phyloP scores from a whole-genome alignment of 2,329 filamentous ascomycete species.

The Aspergillus carbonarius region DNA sequence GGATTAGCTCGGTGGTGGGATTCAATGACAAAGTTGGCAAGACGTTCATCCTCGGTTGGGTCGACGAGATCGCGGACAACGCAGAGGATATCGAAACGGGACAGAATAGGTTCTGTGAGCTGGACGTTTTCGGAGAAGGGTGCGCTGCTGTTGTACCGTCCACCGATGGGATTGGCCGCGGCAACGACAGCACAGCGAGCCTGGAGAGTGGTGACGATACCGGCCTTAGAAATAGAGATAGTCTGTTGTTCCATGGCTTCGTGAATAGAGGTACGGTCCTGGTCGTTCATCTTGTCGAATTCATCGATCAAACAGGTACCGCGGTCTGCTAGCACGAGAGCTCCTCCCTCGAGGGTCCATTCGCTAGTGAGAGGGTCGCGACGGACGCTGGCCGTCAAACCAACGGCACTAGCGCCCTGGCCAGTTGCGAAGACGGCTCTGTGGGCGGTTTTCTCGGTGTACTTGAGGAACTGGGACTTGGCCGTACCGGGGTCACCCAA shows the following conservation, averaged over 20 bases:
- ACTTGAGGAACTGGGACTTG: conserved; percentile 96
- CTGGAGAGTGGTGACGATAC: conserved; percentile 95
- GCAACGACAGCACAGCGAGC: conserved; percentile 95
- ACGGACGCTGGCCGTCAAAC: conserved; percentile 94
- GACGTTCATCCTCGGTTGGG: conserved; percentile 83
- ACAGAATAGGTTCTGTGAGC: conserved; percentile 93
- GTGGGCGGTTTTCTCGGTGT: conserved; percentile 95
- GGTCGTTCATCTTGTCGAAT: conserved; percentile 99
- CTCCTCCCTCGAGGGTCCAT: conserved; percentile 96
- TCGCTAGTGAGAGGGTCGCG: conserved; percentile 93
- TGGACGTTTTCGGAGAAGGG: conserved; percentile 97
- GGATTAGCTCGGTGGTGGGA: conserved; percentile 91
- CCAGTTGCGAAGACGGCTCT: conserved; percentile 96
- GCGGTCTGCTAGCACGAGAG: conserved; percentile 88
- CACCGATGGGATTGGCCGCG: conserved; percentile 92
- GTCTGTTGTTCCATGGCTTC: conserved; percentile 99
- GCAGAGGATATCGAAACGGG: conserved; percentile 95
- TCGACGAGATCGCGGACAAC: conserved; percentile 96
- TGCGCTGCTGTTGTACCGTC: conserved; percentile 93
- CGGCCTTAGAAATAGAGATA: conserved; percentile 97
- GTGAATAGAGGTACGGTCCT: conserved; percentile 96
- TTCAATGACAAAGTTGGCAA: conserved; percentile 91
- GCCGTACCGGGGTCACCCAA: conserved; percentile 96
- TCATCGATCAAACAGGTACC: conserved; percentile 97
- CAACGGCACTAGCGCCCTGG: conserved; percentile 93